Evolutionary conservation across 192 early-diverging fungal genomes (phyloP), one percentile per base, ranked within the genome.

Genomic region (Oehlia diaphana): DNA sequence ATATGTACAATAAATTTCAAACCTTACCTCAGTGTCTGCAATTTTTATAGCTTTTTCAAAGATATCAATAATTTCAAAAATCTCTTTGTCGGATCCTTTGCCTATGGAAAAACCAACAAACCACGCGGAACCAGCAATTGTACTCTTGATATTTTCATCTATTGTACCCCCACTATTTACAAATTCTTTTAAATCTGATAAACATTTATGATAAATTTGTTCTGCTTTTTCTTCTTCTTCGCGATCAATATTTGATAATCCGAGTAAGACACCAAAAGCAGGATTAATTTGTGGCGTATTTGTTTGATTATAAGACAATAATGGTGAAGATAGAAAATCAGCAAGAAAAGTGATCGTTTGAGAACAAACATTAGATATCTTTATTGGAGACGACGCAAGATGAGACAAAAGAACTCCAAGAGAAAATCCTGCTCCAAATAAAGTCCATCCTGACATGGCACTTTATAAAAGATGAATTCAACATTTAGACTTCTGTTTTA

Each of bases 401-500:
- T 78, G 74, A 1, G 86, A 71, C 5, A 87, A 70, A 19, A 87
- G 42, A 65, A 81, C 81, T n/a, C 84, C 83, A 65, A 87, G 81
- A 9, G 82, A 74, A 82, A 81, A 87, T 28, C 86, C 82, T 9
- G 76, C 39, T 9, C 78, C 83, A 75, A 87, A 85, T 1, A 79
- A 72, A 23, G 84, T 68, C 86, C 86, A 87, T 58, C 64, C 82
- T 8, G 81, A 73, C 1, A 80, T 44, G 19, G 80, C 81, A 61
- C 82, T 84, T 78, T 31, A 37, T 4, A 61, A 67, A 26, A 44
- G 8, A 39, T 35, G 28, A 9, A 73, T n/a, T 14, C 8, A 12
- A 9, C 64, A 28, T 23, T 74, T 35, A 10, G 13, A 74, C 12
- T 10, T 14, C 21, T 47, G 12, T 33, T 67, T 13, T 12, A 31